These are phyloP conservation scores for Staphylotrichum longicolle DNA, from an alignment of 495 filamentous ascomycete genomes.

Conservation along the genomic window DNA sequence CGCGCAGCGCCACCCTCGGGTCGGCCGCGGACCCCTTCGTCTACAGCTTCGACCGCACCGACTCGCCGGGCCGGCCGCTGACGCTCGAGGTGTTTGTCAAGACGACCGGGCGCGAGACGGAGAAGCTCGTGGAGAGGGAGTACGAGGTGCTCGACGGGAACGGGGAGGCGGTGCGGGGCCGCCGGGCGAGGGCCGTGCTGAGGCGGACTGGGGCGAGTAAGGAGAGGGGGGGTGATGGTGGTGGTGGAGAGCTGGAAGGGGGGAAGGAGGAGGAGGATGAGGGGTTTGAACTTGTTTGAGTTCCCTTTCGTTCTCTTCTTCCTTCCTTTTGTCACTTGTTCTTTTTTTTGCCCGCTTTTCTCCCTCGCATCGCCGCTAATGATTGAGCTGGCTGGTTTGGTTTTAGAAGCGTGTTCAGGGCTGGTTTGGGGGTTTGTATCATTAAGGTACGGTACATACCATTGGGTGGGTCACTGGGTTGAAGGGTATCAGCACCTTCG, in stretches of 20 bases:
- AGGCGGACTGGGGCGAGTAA: neutral
- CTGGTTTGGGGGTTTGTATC: no score
- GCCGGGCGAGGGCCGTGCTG: conserved; percentile 36
- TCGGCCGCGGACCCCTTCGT: conserved; percentile 36
- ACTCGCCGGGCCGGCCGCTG: conserved; percentile 39
- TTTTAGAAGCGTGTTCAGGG: neutral
- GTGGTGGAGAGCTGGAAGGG: neutral
- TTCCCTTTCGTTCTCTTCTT: neutral
- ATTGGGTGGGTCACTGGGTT: no score
- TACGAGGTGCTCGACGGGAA: conserved; percentile 48
- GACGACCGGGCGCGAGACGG: conserved; percentile 38
- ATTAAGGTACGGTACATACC: no score
- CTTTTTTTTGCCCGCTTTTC: neutral
- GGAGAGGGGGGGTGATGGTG: neutral
- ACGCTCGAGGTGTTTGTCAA: conserved; percentile 47
- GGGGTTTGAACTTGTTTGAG: conserved; percentile 48
- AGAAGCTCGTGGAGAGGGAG: conserved; percentile 48
- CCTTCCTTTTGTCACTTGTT: neutral
- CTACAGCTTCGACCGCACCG: conserved; percentile 46
- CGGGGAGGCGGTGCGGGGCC: conserved; percentile 44
- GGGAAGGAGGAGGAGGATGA: conserved; percentile 39
- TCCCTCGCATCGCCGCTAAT: neutral
- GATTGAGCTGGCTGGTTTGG: neutral
- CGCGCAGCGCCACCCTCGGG: conserved; percentile 18
- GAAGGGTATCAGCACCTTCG: no score